phyloP scores from a whole-genome alignment of 192 early-diverging fungal species.

The Spizellomyces punctatus region DNA sequence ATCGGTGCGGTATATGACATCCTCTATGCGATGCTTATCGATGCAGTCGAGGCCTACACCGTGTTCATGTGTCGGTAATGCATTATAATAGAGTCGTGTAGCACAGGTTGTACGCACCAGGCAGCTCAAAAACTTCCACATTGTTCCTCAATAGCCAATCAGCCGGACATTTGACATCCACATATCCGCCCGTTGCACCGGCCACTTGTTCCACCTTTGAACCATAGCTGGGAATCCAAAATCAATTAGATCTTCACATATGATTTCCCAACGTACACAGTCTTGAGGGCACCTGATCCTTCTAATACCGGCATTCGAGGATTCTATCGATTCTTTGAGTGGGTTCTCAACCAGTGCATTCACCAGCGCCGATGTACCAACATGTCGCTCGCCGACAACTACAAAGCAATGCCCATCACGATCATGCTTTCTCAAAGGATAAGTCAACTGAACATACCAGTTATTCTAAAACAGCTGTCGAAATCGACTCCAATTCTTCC shows the following conservation, averaged over 20 bases:
- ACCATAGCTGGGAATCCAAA: slow-evolving; percentile 11
- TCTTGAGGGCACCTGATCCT: no score
- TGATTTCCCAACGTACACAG: not conserved
- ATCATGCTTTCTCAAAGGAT: no score
- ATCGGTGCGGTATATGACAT: slow-evolving; percentile 34
- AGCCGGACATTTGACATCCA: not conserved
- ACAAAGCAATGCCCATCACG: not conserved
- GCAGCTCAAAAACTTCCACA: slow-evolving; percentile 5
- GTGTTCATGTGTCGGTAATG: not conserved
- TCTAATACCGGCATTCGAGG: no score
- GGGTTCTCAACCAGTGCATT: slow-evolving; percentile 37
- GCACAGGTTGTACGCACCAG: not conserved
- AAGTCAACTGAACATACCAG: no score
- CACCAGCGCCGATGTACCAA: slow-evolving; percentile 27
- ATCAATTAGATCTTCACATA: not conserved
- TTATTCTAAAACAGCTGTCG: no score
- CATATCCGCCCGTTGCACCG: not conserved
- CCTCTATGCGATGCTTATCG: slow-evolving; percentile 4
- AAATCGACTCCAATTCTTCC: no score
- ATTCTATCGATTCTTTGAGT: not conserved
- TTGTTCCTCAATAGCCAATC: slow-evolving; percentile 14
- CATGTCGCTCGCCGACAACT: slow-evolving; percentile 38
- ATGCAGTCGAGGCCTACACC: not conserved
- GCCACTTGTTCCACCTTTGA: not conserved
- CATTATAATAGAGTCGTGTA: not conserved